Conservation (phyloP, 225 moss, liverwort and hornwort species). For the Anthoceros angustus region DNA sequence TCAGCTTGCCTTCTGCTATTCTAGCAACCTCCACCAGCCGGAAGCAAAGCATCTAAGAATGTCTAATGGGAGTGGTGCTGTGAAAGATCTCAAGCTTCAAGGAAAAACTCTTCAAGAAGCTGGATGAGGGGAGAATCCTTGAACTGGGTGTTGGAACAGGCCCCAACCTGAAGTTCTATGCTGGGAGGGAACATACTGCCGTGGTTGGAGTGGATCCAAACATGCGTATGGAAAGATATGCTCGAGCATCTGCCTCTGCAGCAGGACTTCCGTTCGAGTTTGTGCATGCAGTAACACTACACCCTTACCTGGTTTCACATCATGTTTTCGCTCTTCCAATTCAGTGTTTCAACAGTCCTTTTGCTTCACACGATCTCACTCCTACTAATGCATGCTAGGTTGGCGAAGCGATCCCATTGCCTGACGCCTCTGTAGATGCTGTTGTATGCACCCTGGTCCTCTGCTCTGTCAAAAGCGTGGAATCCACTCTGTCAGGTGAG, state of each 20-base stretch:
- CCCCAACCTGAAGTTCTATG: slow-evolving; percentile 70
- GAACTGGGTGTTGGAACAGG: slow-evolving; percentile 82
- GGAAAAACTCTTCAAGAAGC: slow-evolving; percentile 47
- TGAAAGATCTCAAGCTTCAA: slow-evolving; percentile 67
- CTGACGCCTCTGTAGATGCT: slow-evolving; percentile 59
- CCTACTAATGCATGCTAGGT: slow-evolving; percentile 29
- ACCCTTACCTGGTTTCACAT: not conserved
- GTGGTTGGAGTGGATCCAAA: slow-evolving; percentile 89
- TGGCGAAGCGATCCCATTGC: slow-evolving; percentile 63
- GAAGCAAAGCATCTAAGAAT: not conserved
- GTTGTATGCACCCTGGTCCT: slow-evolving; percentile 75
- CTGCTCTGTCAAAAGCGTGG: slow-evolving; percentile 67
- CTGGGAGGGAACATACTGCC: slow-evolving; percentile 29
- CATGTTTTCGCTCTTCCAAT: not conserved
- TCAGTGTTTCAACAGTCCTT: not conserved
- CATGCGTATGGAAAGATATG: slow-evolving; percentile 63
- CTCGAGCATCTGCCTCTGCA: slow-evolving; percentile 34
- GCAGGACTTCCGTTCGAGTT: slow-evolving; percentile 72
- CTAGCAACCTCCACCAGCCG: not conserved
- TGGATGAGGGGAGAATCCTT: slow-evolving; percentile 39
- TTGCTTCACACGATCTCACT: not conserved
- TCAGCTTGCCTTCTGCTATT: no score
- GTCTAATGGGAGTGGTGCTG: not conserved
- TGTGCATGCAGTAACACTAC: slow-evolving; percentile 44
- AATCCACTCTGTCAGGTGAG: slow-evolving; percentile 56